A percentile compares a stretch with the other conserved stretches of the same genome.
Conservation (phyloP, 225 moss, liverwort and hornwort genomes). For the Bryoerythrophyllum caledonicum region DNA sequence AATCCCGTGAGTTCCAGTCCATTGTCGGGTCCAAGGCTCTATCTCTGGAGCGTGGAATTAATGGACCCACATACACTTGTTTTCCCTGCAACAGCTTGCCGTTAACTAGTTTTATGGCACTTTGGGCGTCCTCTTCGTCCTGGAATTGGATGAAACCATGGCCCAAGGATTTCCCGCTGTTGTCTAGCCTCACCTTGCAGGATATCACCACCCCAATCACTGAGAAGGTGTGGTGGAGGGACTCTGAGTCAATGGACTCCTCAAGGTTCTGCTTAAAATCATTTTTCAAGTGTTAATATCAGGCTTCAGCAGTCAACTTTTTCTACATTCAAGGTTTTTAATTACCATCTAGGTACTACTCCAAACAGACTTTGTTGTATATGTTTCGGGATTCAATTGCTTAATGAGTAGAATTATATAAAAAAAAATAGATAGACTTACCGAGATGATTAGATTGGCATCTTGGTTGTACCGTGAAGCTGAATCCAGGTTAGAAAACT, state of each 20-base stretch:
- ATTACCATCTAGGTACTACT: too few species aligned
- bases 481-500: slow-evolving; percentile 27
- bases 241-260: slow-evolving; percentile 22
- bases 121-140: slow-evolving; percentile 13
- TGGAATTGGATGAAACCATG: slow-evolving; percentile 29
- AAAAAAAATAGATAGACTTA: background rate
- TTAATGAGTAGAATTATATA: too few species aligned
- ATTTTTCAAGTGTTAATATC: too few species aligned
- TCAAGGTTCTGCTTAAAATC: slow-evolving; percentile 21
- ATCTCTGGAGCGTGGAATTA: background rate
- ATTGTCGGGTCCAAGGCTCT: background rate
- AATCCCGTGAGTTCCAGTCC: background rate
- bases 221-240: slow-evolving; percentile 18
- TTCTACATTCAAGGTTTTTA: too few species aligned
- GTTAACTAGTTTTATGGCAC: slow-evolving; percentile 18
- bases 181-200: slow-evolving; percentile 16
- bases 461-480: background rate
- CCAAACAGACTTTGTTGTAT: too few species aligned
- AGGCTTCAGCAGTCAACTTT: too few species aligned
- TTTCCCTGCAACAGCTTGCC: background rate
- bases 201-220: slow-evolving; percentile 24
- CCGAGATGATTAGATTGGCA: slow-evolving; percentile 27
- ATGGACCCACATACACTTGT: slow-evolving; percentile 22
- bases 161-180: background rate
- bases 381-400: too few species aligned